A percentile compares a stretch with the other conserved stretches of the same genome.
phyloP scores from a whole-genome alignment of 73 alveolate species.

The Urostyla sp. region DNA sequence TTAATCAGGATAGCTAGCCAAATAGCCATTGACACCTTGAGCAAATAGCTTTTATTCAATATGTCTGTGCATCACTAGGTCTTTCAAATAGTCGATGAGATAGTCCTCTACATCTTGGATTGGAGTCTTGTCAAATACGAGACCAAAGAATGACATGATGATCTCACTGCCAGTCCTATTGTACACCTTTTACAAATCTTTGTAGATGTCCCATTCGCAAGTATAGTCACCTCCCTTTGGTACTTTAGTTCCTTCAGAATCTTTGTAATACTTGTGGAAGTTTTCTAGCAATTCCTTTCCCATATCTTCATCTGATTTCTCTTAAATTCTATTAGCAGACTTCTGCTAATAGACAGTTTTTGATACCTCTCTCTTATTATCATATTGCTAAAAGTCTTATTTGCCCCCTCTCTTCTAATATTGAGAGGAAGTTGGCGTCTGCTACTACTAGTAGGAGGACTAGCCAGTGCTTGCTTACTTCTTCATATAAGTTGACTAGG shows the following conservation, averaged over 20 bases:
- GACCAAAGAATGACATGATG: neutral
- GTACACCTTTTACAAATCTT: neutral
- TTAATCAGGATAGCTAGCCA: too few relatives aligned
- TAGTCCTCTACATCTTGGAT: neutral
- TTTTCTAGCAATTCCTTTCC: slow-evolving; percentile 8
- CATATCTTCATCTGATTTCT: neutral
- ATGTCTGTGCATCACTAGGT: neutral
- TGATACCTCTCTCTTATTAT: neutral
- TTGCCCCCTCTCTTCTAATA: neutral
- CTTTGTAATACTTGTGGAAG: neutral
- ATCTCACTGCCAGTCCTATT: slow-evolving; percentile 35
- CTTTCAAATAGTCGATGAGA: neutral
- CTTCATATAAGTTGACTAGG: neutral
- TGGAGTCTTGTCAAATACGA: neutral
- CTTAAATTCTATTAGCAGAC: neutral
- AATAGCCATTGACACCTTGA: neutral
- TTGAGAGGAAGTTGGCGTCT: neutral
- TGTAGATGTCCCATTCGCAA: slow-evolving; percentile 12
- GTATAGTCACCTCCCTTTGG: neutral
- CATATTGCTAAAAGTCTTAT: slow-evolving; percentile 6
- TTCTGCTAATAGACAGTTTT: neutral
- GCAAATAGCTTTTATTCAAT: neutral
- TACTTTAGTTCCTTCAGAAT: neutral
- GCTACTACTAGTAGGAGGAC: neutral
- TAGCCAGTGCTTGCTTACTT: neutral